A percentile compares a stretch with the other conserved stretches of the same genome.
Conservation (phyloP, 305 asterid genomes). For the Coffea humblotiana region DNA sequence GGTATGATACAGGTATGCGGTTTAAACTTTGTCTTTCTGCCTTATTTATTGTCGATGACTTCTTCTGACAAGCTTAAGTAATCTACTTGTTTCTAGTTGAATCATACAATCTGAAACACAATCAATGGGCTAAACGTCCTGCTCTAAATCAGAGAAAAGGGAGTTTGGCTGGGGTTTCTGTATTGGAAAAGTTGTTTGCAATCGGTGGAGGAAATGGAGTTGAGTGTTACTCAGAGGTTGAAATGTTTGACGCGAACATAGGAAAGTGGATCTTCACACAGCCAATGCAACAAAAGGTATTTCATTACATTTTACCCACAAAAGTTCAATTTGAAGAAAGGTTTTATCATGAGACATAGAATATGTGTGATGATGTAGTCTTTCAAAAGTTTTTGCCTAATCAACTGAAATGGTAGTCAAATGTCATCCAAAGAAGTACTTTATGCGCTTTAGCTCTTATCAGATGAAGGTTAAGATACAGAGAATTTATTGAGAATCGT, state of each 20-base stretch:
- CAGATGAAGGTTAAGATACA: neutral
- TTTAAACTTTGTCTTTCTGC: neutral
- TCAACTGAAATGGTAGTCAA: neutral
- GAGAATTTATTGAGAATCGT: neutral
- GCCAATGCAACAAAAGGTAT: constrained; percentile 67
- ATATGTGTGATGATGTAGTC: neutral
- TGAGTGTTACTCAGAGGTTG: constrained; percentile 64
- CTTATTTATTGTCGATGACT: neutral
- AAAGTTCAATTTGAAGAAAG: neutral
- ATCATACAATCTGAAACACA: constrained; percentile 49
- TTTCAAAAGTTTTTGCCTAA: neutral
- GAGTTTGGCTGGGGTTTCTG: constrained; percentile 51
- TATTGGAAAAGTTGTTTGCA: constrained; percentile 46
- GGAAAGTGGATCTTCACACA: constrained; percentile 57
- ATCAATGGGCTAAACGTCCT: constrained; percentile 53
- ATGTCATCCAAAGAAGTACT: neutral
- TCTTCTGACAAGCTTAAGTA: neutral
- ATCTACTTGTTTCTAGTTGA: constrained; percentile 51
- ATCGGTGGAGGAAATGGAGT: constrained; percentile 69
- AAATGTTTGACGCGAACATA: constrained; percentile 42
- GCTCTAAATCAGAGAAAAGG: constrained; percentile 50
- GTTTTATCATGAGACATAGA: neutral
- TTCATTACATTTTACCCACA: neutral
- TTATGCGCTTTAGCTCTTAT: neutral
- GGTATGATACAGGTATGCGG: constrained; percentile 59